Evolutionary conservation across 192 early-diverging fungal species (phyloP).

Genomic region (Funneliformis mosseae): DNA sequence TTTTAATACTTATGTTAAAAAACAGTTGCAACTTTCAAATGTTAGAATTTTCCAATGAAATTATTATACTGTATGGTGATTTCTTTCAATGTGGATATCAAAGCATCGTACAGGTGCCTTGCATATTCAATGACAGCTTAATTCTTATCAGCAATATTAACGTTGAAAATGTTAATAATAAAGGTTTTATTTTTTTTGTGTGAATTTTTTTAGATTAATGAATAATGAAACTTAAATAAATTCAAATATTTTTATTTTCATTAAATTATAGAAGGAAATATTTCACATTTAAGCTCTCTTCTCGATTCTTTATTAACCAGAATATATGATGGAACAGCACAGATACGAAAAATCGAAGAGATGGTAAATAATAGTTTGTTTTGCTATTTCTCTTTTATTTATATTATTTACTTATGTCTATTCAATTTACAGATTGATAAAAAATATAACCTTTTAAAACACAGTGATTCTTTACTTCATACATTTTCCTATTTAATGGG

Average conservation of each 20-base stretch:
- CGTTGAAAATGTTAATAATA: background rate
- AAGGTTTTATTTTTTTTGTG: background rate
- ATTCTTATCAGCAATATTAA: background rate
- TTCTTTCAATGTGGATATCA: background rate
- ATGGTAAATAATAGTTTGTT: background rate
- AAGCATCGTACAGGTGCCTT: background rate
- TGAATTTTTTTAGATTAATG: background rate
- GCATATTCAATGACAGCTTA: background rate
- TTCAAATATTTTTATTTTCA: background rate
- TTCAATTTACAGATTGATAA: slow-evolving; percentile 1
- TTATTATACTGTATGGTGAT: background rate
- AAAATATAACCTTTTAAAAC: slow-evolving; percentile 5
- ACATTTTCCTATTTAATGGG: background rate
- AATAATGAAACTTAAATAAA: background rate
- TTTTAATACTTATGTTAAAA: background rate
- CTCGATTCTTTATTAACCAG: slow-evolving; percentile 10
- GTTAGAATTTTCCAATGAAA: background rate
- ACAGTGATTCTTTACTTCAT: background rate
- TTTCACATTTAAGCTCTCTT: slow-evolving; percentile 6
- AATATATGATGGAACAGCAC: slow-evolving; percentile 12
- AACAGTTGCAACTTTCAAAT: background rate
- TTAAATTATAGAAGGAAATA: background rate
- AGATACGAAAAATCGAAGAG: slow-evolving; percentile 11
- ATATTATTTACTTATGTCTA: background rate
- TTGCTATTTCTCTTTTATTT: background rate